Evolutionary conservation across 441 rosid species (phyloP).

Genomic region (Gossypium aridum): DNA sequence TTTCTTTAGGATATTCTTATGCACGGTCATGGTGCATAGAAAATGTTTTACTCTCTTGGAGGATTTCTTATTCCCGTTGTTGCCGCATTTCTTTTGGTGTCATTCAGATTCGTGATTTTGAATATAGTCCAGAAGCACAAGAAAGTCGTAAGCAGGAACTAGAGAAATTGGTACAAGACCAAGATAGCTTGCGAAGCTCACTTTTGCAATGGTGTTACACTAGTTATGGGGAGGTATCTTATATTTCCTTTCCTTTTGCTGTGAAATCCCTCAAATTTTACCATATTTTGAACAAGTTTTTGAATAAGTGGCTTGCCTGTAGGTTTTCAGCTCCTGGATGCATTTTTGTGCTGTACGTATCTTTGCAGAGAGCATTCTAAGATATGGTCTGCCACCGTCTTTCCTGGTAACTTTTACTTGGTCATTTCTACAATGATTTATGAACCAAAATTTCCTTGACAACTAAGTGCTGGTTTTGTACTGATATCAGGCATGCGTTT

Average conservation of each 20-base stretch:
- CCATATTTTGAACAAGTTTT: too few relatives aligned
- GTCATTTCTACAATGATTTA: too few relatives aligned
- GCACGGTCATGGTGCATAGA: too few relatives aligned
- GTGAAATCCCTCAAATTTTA: too few relatives aligned
- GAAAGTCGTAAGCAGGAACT: constrained; percentile 81
- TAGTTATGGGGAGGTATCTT: constrained; percentile 87
- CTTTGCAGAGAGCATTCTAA: constrained; percentile 92
- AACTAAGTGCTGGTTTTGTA: constrained; percentile 18
- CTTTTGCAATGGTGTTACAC: constrained; percentile 98
- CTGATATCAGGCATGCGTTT: constrained; percentile 72
- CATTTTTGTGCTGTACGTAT: constrained; percentile 95
- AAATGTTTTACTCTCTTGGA: neutral
- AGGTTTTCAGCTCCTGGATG: constrained; percentile 99
- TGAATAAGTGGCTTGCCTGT: constrained; percentile 21
- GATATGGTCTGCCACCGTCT: constrained; percentile 95
- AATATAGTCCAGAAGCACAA: constrained; percentile 84
- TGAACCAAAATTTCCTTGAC: too few relatives aligned
- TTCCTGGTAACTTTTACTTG: constrained; percentile 99
- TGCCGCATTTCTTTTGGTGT: constrained; percentile 12
- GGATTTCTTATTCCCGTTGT: constrained; percentile 10
- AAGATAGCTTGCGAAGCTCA: constrained; percentile 74
- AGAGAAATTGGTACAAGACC: constrained; percentile 69
- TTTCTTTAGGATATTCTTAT: too few relatives aligned
- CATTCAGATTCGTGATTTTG: constrained; percentile 85
- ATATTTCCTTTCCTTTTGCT: neutral